A percentile compares a stretch with the other conserved stretches of the same genome.
Conservation (phyloP, 176 grass and related monocot genomes). For the Triticum turgidum region DNA sequence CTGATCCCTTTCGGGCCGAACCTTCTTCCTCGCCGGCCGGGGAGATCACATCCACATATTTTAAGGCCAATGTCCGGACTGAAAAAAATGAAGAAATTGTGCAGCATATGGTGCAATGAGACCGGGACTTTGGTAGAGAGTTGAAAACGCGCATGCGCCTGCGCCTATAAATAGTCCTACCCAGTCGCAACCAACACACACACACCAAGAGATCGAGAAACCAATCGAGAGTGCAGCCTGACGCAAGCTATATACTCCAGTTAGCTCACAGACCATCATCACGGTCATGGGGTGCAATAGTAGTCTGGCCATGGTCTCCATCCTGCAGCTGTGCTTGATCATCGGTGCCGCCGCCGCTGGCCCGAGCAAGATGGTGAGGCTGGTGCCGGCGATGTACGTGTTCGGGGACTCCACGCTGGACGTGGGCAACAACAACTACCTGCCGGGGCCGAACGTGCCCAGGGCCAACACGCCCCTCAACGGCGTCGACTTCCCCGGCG, state of each 20-base stretch:
- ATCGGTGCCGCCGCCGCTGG: background rate
- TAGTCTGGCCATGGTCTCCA: background rate
- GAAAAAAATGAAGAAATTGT: no score
- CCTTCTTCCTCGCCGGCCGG: no score
- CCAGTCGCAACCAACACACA: no score
- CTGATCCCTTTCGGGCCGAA: no score
- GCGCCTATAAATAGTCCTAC: no score
- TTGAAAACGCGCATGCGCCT: no score
- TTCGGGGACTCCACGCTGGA: conserved; percentile 50
- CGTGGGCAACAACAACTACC: conserved; percentile 51
- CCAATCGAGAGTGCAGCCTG: background rate
- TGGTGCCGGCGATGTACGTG: conserved; percentile 41
- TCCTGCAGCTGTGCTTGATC: background rate
- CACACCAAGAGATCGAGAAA: background rate
- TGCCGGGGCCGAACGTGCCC: conserved; percentile 11
- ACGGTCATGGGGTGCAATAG: background rate
- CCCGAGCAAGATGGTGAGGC: background rate
- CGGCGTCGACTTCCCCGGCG: conserved; percentile 42
- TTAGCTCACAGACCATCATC: background rate
- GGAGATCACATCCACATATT: no score
- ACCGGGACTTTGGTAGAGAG: background rate
- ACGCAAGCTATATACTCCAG: background rate
- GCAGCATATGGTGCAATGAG: background rate
- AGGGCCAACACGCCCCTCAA: conserved; percentile 43
- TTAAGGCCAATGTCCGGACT: no score